Base-by-base conservation (phyloP, 73 alveolate species). In the Paramecium caudatum region DNA sequence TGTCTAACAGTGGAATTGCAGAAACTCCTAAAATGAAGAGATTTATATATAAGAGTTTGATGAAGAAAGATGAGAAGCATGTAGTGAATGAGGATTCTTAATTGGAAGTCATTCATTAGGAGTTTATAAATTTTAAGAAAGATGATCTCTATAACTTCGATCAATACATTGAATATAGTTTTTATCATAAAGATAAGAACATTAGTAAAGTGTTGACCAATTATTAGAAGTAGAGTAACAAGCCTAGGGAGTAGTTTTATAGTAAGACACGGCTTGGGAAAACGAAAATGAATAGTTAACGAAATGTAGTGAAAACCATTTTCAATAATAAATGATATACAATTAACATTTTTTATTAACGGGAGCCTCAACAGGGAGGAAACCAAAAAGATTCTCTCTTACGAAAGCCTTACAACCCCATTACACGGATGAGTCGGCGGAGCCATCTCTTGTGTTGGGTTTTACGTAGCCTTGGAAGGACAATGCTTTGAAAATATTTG, bases 311-410 rank as follows among this genome's bases (percentile, higher is more conserved):
- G 80, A 55, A 55, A 55, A 55, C 80, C 46, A 55, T 55, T 27
- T 55, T 55, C 30, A 55, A 55, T 55, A 55, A 23, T 55, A 55
- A 55, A 55, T 55, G 80, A 55, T n/a, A n/a, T n/a, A 55, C 30
- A 55, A 27, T 55, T 37, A 55, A 19, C 80, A 55, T 55, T 27
- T 55, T 55, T 55, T 55, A 55, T 55, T 55, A 55, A 55, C 80
- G 80, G 80, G 80, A 27, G 80, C 80, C 41, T 55, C 80, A 2
- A 55, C 46, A 27, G 80, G 45, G 23, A 55, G 80, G n/a, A 37
- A 43, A 0, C 23, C 80, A 23, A 21, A 43, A 25, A 37, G 30
- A 27, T 55, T 55, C 43, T 55, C 80, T 55, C 30, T 55, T 27
- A 55, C n/a, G 12, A 55, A 55, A 8, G 32, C 80, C 30, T 23